phyloP scores from a whole-genome alignment of 1,139 yeast genomes.

The Pichia sp. region DNA sequence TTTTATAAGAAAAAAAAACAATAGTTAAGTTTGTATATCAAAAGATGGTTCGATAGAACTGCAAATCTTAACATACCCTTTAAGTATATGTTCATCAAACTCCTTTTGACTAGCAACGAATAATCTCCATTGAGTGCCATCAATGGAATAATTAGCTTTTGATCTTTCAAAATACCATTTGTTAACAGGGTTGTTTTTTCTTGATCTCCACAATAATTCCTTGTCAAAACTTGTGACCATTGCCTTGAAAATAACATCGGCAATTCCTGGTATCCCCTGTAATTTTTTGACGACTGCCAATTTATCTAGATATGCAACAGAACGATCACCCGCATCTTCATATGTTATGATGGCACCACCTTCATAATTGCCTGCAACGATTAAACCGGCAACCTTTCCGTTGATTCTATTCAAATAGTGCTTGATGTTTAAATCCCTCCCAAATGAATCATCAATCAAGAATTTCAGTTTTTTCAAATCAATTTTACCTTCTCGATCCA shows the following conservation, averaged over 20 bases:
- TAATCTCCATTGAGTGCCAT: constrained; percentile 54
- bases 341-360: constrained; percentile 91
- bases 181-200: constrained; percentile 81
- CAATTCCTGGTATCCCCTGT: constrained; percentile 90
- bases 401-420: constrained; percentile 61
- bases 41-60: constrained; percentile 34
- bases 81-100: constrained; percentile 21
- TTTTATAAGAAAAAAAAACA: too few relatives aligned
- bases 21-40: constrained; percentile 2
- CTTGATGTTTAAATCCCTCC: constrained; percentile 52
- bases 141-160: constrained; percentile 51
- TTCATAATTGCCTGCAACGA: constrained; percentile 89
- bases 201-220: constrained; percentile 85
- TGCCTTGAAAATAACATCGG: constrained; percentile 84
- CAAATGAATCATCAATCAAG: constrained; percentile 75
- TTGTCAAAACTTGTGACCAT: constrained; percentile 59
- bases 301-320: constrained; percentile 74
- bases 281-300: constrained; percentile 78
- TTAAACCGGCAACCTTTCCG: constrained; percentile 60
- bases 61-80: constrained; percentile 33
- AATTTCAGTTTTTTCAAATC: constrained; percentile 48
- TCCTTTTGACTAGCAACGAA: constrained; percentile 54
- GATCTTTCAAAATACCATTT: constrained; percentile 97
- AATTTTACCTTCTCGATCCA: constrained; percentile 40
- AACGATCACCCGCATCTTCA: constrained; percentile 12